Percentiles rank a stretch among this genome's conserved stretches.
Evolutionary conservation across 2,329 filamentous ascomycete species (phyloP).

Genomic region (Hymenoscyphus linearis): DNA sequence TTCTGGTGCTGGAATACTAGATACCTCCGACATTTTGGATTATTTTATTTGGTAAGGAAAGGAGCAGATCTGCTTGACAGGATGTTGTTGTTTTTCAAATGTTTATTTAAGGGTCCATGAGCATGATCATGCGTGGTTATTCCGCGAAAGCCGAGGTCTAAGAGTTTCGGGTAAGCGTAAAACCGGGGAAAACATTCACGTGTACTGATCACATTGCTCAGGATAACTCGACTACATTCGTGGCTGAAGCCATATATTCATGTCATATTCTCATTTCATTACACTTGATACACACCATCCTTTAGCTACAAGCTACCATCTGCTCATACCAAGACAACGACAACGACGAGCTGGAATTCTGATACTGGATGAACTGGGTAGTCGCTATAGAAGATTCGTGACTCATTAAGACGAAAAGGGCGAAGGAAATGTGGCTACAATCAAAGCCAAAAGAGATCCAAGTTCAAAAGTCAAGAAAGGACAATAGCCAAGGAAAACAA

Average conservation of each 20-base stretch:
- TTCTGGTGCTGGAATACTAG: background rate
- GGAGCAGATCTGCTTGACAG: background rate
- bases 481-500: slow-evolving; percentile 32
- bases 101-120: background rate
- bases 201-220: background rate
- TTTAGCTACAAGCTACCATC: slow-evolving; percentile 13
- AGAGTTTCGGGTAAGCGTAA: background rate
- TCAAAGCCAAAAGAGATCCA: slow-evolving; percentile 20
- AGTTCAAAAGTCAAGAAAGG: slow-evolving; percentile 26
- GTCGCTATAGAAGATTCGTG: slow-evolving; percentile 36
- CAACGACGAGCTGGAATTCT: slow-evolving; percentile 18
- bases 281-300: slow-evolving; percentile 20
- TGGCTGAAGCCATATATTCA: background rate
- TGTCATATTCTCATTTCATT: slow-evolving; percentile 18
- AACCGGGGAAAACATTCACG: background rate
- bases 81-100: background rate
- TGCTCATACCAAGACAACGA: slow-evolving; percentile 9
- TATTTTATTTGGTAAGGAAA: background rate
- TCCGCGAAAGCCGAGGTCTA: background rate
- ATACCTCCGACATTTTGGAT: background rate
- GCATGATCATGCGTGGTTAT: background rate
- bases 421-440: slow-evolving; percentile 27
- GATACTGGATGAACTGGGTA: slow-evolving; percentile 31
- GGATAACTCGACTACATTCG: background rate
- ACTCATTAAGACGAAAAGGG: slow-evolving; percentile 30